Evolutionary conservation across 805 yeast species (phyloP).

Genomic region (Zygotorulaspora danielsina): DNA sequence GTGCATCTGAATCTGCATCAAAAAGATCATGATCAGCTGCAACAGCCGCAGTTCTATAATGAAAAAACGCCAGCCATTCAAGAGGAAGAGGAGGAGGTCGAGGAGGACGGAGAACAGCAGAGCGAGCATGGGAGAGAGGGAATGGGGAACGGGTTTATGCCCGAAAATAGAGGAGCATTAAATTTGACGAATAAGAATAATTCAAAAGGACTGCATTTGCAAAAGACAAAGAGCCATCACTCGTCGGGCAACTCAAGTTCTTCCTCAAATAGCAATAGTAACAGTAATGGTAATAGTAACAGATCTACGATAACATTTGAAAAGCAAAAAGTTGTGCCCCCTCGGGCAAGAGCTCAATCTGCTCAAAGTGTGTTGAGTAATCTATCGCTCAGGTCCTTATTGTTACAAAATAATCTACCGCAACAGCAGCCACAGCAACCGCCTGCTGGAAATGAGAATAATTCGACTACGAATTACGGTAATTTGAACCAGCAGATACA

Average conservation of each 20-base stretch:
- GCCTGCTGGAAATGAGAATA: constrained; percentile 8
- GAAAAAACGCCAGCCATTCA: constrained; percentile 20
- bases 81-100: constrained; percentile 19
- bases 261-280: constrained; percentile 12
- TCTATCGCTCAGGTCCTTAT: constrained; percentile 64
- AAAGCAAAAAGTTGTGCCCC: constrained; percentile 58
- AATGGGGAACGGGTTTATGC: not conserved
- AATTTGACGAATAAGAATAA: not conserved
- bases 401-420: constrained; percentile 59
- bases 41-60: constrained; percentile 6
- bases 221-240: constrained; percentile 8
- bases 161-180: no score
- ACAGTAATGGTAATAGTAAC: constrained; percentile 12
- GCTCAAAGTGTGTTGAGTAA: constrained; percentile 45
- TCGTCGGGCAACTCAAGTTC: constrained; percentile 13
- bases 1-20: constrained; percentile 1
- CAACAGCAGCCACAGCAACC: constrained; percentile 10
- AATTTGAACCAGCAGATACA: constrained; percentile 38
- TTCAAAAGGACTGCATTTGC: constrained; percentile 1
- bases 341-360: constrained; percentile 38
- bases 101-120: constrained; percentile 5
- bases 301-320: constrained; percentile 39
- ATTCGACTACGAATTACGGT: constrained; percentile 20
- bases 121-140: constrained; percentile 2
- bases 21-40: constrained; percentile 11